A percentile compares a stretch with the other conserved stretches of the same genome.
Conservation (phyloP, 2,329 filamentous ascomycete species). For the Ascosphaera pollenicola region DNA sequence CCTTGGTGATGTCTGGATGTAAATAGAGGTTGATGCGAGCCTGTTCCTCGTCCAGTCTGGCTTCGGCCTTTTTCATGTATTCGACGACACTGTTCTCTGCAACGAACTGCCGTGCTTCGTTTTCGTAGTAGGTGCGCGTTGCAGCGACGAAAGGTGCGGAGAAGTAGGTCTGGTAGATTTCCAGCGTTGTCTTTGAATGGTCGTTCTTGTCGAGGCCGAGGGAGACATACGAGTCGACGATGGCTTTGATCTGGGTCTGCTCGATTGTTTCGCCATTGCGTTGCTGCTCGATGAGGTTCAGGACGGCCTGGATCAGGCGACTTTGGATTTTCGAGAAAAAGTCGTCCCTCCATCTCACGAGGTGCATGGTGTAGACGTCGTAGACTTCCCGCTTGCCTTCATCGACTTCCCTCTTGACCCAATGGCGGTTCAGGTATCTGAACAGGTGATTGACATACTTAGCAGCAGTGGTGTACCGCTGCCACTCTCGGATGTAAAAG, state of each 20-base stretch:
- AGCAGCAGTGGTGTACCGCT: conserved; percentile 79
- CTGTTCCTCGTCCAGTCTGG: conserved; percentile 75
- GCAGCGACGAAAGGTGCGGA: conserved; percentile 77
- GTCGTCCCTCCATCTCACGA: conserved; percentile 87
- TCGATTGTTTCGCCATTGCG: conserved; percentile 95
- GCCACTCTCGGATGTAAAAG: conserved; percentile 96
- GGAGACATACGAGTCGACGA: conserved; percentile 91
- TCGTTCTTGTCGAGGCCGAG: conserved; percentile 86
- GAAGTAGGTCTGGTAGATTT: conserved; percentile 84
- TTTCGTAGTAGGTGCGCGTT: conserved; percentile 68
- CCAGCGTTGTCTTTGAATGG: conserved; percentile 77
- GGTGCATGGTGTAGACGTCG: conserved; percentile 89
- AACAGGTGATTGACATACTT: conserved; percentile 98
- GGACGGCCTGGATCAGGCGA: conserved; percentile 85
- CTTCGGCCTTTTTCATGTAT: conserved; percentile 99
- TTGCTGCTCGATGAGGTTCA: conserved; percentile 93
- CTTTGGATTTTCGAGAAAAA: conserved; percentile 66
- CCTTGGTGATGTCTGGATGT: conserved; percentile 67
- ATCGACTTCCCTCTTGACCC: conserved; percentile 97
- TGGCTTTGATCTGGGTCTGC: conserved; percentile 86
- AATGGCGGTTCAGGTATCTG: conserved; percentile 87
- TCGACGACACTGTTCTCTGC: conserved; percentile 95
- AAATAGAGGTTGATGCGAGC: conserved; percentile 82
- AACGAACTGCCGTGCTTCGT: conserved; percentile 83
- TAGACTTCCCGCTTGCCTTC: conserved; percentile 97